A percentile compares a stretch with the other conserved stretches of the same genome.
Conservation (phyloP, 495 filamentous ascomycete species). For the Penicillium nucicola region DNA sequence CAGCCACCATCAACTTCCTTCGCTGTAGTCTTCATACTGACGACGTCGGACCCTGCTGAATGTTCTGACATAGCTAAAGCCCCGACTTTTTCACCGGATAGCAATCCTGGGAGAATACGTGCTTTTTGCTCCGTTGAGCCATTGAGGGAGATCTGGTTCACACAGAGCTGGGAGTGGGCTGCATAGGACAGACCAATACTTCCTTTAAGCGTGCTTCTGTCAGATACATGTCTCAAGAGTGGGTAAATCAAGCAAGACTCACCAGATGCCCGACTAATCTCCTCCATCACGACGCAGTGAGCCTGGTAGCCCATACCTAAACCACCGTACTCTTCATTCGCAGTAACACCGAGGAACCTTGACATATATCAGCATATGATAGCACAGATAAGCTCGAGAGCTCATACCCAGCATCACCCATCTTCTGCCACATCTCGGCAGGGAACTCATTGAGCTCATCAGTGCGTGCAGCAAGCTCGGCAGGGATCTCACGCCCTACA, state of each 20-base stretch:
- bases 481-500: conserved; percentile 61
- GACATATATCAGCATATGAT: conserved; percentile 5
- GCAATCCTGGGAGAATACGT: conserved; percentile 74
- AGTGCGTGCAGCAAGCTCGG: conserved; percentile 74
- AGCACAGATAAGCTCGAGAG: background rate
- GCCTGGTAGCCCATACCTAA: conserved; percentile 94
- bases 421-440: conserved; percentile 85
- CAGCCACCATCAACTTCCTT: conserved; percentile 81
- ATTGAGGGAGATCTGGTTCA: conserved; percentile 94
- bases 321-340: conserved; percentile 90
- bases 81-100: conserved; percentile 79
- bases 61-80: conserved; percentile 96
- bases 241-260: background rate
- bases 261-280: conserved; percentile 68
- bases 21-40: conserved; percentile 88
- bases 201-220: conserved; percentile 38
- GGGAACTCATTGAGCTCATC: conserved; percentile 90
- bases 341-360: conserved; percentile 87
- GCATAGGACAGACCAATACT: conserved; percentile 93
- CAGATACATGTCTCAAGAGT: background rate
- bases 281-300: conserved; percentile 95
- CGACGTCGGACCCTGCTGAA: conserved; percentile 87
- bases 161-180: conserved; percentile 93
- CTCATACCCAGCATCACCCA: conserved; percentile 74
- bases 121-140: conserved; percentile 75